Conservation (phyloP, 2,329 filamentous ascomycete genomes). For the Dactylellina drechsleri region DNA sequence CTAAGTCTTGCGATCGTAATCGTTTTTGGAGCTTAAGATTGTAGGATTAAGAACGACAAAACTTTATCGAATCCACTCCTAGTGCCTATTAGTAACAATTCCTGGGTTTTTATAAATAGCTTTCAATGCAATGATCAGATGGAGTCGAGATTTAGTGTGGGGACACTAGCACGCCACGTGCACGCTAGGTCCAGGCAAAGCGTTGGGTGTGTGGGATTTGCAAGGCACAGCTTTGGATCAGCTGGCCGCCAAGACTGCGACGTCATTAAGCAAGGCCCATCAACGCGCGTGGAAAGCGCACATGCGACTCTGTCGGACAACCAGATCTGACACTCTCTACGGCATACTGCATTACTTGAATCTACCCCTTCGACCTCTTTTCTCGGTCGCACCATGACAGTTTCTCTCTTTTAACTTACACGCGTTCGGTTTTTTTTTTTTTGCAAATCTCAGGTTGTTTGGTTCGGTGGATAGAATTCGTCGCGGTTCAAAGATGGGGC, state of each 20-base stretch:
- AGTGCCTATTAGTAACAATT: no score
- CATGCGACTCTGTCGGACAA: conserved; percentile 25
- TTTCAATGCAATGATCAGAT: not conserved
- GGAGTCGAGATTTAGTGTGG: no score
- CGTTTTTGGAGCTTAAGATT: no score
- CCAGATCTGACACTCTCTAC: conserved; percentile 10
- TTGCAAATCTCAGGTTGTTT: conserved; percentile 12
- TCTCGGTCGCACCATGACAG: conserved; percentile 32
- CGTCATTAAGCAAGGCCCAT: conserved; percentile 30
- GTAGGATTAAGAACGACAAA: no score
- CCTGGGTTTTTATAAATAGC: no score
- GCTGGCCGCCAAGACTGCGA: conserved; percentile 34
- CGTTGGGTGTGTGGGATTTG: conserved; percentile 3
- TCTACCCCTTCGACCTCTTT: not conserved
- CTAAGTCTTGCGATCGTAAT: no score
- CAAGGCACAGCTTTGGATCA: conserved; percentile 15
- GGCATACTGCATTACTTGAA: conserved; percentile 12
- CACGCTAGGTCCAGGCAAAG: not conserved
- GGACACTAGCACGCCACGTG: no score
- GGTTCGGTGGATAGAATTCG: no score
- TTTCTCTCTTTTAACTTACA: conserved; percentile 11
- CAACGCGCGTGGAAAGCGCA: conserved; percentile 19
- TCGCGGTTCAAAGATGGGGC: conserved; percentile 22
- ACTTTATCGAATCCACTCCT: no score
- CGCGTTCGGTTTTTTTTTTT: conserved; percentile 16